phyloP scores from a whole-genome alignment of 2,329 filamentous ascomycete species.

The Tolypocladium cylindrosporum region DNA sequence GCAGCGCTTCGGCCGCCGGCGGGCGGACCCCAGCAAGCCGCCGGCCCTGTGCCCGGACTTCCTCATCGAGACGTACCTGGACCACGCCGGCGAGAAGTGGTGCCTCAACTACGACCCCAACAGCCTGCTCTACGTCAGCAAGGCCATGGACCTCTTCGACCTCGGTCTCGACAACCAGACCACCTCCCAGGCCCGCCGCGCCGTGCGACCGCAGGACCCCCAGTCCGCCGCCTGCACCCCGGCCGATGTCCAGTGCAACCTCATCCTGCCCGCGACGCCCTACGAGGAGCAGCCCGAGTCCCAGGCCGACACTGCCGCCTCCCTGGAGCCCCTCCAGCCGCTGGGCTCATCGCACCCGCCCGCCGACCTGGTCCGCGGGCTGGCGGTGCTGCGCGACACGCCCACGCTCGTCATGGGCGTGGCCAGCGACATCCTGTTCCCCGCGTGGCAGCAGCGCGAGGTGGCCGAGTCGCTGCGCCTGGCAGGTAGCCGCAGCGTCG shows the following conservation, averaged over 20 bases:
- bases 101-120: slow-evolving; percentile 95
- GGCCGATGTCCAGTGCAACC: slow-evolving; percentile 45
- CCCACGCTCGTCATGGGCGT: slow-evolving; percentile 87
- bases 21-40: slow-evolving; percentile 76
- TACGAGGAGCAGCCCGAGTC: slow-evolving; percentile 71
- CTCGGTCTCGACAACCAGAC: slow-evolving; percentile 63
- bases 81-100: slow-evolving; percentile 97
- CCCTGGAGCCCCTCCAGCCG: slow-evolving; percentile 10
- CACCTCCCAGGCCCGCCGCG: slow-evolving; percentile 51
- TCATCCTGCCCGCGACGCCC: slow-evolving; percentile 72
- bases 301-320: slow-evolving; percentile 23
- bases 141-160: slow-evolving; percentile 98
- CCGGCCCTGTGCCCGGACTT: slow-evolving; percentile 96
- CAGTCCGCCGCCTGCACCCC: slow-evolving; percentile 42
- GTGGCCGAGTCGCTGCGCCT: slow-evolving; percentile 73
- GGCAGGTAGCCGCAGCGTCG: slow-evolving; percentile 70
- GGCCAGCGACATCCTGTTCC: slow-evolving; percentile 91
- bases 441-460: slow-evolving; percentile 95
- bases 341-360: slow-evolving; percentile 48
- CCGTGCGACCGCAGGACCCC: slow-evolving; percentile 48
- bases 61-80: slow-evolving; percentile 93
- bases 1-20: slow-evolving; percentile 76
- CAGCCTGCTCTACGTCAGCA: slow-evolving; percentile 90
- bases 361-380: slow-evolving; percentile 66
- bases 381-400: slow-evolving; percentile 62